These are phyloP conservation scores for Auriscalpium microsporum DNA, from an alignment of 768 basidiomycete species.

Conservation along the genomic window DNA sequence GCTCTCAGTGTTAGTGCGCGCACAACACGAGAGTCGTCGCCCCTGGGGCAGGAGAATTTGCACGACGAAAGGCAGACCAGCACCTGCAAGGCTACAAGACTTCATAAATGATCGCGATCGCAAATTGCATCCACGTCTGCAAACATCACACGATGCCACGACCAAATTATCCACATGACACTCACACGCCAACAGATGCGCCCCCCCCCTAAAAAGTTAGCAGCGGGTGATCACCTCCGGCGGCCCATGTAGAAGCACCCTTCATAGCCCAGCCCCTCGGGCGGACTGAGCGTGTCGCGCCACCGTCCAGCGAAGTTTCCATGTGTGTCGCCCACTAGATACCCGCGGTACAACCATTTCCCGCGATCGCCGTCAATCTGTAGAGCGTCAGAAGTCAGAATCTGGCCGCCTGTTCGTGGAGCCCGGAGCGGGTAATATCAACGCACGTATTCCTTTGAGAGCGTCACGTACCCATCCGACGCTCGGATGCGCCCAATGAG, in stretches of 20 bases:
- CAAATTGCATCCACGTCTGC: background rate
- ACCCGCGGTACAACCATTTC: conserved; percentile 81
- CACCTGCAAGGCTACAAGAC: background rate
- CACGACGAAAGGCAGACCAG: too few species aligned
- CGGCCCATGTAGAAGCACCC: conserved; percentile 76
- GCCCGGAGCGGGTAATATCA: background rate
- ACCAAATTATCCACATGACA: background rate
- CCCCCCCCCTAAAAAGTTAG: background rate
- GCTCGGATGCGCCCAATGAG: conserved; percentile 73
- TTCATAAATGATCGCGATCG: background rate
- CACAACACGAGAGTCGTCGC: too few species aligned
- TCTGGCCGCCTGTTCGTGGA: background rate
- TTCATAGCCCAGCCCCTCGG: conserved; percentile 65
- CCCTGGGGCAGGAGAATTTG: too few species aligned
- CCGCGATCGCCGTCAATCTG: conserved; percentile 69
- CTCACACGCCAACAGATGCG: background rate
- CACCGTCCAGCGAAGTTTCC: conserved; percentile 78
- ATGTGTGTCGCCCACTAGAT: conserved; percentile 59
- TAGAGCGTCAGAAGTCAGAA: background rate
- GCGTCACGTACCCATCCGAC: conserved; percentile 70
- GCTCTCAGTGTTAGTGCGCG: too few species aligned
- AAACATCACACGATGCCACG: background rate
- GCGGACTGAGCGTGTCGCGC: conserved; percentile 73
- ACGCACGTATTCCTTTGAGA: conserved; percentile 79
- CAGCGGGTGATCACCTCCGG: conserved; percentile 13